Base-by-base conservation (phyloP, 305 asterid species). In the Fraxinus baroniana region DNA sequence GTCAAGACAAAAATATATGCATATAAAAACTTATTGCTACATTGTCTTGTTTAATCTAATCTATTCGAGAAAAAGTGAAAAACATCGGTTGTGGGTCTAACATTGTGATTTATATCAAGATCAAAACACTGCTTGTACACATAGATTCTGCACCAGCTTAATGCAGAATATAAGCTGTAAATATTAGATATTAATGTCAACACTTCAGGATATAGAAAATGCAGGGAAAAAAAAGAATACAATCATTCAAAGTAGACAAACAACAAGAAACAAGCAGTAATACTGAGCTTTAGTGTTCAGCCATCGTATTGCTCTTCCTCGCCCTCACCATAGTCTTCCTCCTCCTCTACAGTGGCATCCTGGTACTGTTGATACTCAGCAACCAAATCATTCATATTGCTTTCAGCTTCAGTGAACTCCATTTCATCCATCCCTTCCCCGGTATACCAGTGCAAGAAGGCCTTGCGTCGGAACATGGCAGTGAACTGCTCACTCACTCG, bases 341-440 rank as follows among this genome's bases (percentile, higher is more conserved):
- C 87, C 10, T 86, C 89, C 17, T 87, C 92, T 0, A 88, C 90
- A 7, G 90, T 85, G 8, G 92, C 92, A 81, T 89, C 92, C 73
- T 89, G 92, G 20, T 87, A 86, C 37, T 89, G 92, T 85, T 89
- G 92, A 33, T 89, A 89, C 84, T 89, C 92, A 0, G 92, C 90
- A 46, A 89, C 90, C 22, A 89, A 80, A 80, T 87, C 92, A 18
- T 89, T 89, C 91, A 89, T 89, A 20, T 89, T 89, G 74, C 91
- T 89, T 85, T 89, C 55, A 44, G 55, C 55, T 44, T 44, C 55
- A 44, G 55, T 44, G 55, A 44, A 44, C 55, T 44, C 55, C 55
- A 44, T 44, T 44, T 44, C 55, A 44, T 44, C 55, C 55, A 44
- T 44, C 55, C 55, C 55, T 44, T 44, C 55, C 55, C 55, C 55